Evolutionary conservation across 106 monocot genomes (phyloP).

Genomic region (Hemerocallis citrina): DNA sequence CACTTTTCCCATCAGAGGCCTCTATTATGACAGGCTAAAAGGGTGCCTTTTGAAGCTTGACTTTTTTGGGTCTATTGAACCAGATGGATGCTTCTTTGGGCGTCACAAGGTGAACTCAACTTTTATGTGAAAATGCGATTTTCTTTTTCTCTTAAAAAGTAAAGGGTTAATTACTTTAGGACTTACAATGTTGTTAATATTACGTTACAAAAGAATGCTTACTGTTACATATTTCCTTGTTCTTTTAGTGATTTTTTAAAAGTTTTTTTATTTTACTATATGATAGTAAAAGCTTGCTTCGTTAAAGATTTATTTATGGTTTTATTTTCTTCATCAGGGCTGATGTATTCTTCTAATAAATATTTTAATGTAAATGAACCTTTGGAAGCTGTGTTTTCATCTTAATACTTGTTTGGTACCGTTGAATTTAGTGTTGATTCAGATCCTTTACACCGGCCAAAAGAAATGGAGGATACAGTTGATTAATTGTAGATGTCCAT

Average conservation of each 20-base stretch:
- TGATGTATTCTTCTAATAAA: too few species aligned
- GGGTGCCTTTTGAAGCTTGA: constrained; percentile 95
- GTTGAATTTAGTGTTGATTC: too few species aligned
- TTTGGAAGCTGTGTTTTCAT: too few species aligned
- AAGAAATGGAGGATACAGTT: too few species aligned
- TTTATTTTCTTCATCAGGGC: background rate
- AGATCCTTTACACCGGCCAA: too few species aligned
- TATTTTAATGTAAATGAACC: too few species aligned
- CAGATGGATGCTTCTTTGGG: constrained; percentile 88
- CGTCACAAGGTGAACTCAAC: constrained; percentile 58
- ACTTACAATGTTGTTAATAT: background rate
- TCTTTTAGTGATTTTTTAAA: background rate
- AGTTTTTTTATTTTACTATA: background rate
- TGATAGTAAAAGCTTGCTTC: background rate
- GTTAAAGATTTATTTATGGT: background rate
- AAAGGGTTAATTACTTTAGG: background rate
- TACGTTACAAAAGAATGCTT: background rate
- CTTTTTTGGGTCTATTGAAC: constrained; percentile 96
- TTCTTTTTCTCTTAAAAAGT: background rate
- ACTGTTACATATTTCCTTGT: too few species aligned
- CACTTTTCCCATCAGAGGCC: constrained; percentile 81
- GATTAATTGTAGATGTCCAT: too few species aligned
- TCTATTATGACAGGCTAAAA: constrained; percentile 77
- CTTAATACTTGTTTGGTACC: too few species aligned
- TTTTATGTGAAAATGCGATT: background rate